These are phyloP conservation scores for Zizania palustris DNA, from an alignment of 202 grass and related monocot genomes.

Conservation along the genomic window DNA sequence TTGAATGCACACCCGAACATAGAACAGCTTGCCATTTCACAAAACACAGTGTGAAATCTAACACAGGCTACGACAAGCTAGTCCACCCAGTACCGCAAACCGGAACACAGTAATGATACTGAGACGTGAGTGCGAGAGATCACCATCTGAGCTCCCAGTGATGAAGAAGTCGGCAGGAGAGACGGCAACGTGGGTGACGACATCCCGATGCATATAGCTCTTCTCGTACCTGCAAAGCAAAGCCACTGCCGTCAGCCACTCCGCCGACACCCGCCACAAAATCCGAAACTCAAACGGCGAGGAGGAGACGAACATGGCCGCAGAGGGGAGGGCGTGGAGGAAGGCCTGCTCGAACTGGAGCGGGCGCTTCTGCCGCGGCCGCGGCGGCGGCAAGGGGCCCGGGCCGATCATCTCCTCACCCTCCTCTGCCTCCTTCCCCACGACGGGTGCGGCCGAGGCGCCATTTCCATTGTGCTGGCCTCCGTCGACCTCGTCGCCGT, in stretches of 20 bases:
- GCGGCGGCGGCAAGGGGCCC: constrained; percentile 56
- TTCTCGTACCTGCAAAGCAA: constrained; percentile 86
- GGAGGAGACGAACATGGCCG: constrained; percentile 60
- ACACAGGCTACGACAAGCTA: not conserved
- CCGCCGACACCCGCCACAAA: not conserved
- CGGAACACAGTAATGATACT: not conserved
- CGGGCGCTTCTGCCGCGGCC: constrained; percentile 70
- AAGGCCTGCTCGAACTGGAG: constrained; percentile 97
- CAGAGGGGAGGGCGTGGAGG: constrained; percentile 86
- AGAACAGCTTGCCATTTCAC: no score
- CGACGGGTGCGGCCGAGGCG: constrained; percentile 8
- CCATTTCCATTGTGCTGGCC: constrained; percentile 46
- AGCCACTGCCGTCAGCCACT: constrained; percentile 11
- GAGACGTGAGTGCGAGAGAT: constrained; percentile 5
- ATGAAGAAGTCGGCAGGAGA: constrained; percentile 89
- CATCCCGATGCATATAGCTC: constrained; percentile 98
- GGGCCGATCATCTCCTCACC: constrained; percentile 68
- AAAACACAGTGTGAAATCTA: not conserved
- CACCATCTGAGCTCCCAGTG: constrained; percentile 87
- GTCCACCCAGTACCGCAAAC: not conserved
- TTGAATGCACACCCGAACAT: not conserved
- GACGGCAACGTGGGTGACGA: constrained; percentile 87
- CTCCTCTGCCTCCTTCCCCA: constrained; percentile 41
- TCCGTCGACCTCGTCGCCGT: not conserved
- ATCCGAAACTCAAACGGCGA: constrained; percentile 24